Base-by-base conservation (phyloP, 192 early-diverging fungal genomes). In the Helicostylum pulchrum region DNA sequence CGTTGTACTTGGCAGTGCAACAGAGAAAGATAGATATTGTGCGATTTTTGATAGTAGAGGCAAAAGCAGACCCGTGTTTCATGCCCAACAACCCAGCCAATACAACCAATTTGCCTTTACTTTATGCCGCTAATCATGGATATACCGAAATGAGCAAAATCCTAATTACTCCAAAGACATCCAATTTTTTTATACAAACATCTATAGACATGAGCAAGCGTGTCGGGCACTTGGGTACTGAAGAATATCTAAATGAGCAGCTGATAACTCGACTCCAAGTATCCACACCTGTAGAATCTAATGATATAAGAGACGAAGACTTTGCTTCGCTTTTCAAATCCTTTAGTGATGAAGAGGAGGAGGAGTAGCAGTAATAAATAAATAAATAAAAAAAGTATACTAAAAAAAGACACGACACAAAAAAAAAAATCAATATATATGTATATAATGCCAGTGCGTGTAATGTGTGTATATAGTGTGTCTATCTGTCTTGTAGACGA, bases 1-100 rank as follows among this genome's bases (percentile, higher is more conserved):
- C 74, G 2, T 52, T 76, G 3, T 61, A 64, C 6, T 34, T 72
- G 3, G 74, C 74, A 6, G 74, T 76, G 0, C 74, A 76, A n/a
- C 74, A 76, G 21, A 32, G 70, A 17, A 76, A 76, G 39, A 71
- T 71, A 7, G 74, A 76, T 50, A 45, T 76, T 15, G 74, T 76
- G 15, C 44, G 65, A 30, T 71, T 64, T 32, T 36, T 76, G 43
- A 10, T 76, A 10, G 11, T 47, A 36, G 47, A 67, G 3, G 74
- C 66, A 1, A 42, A 43, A 7, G 74, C 74, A n/a, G 62, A 71
- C 52, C 74, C 74, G 21, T 60, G 64, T n/a, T 65, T 26, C 43
- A 39, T n/a, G 26, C 32, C 15, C 2, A 61, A 32, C 2, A 10
- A 19, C 19, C n/a, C 51, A 10, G 45, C 56, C 4, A 55, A 39